Evolutionary conservation across 371 early-diverging fungal species (phyloP), one percentile per base, ranked within the genome.

Genomic region (Parasitella parasitica): DNA sequence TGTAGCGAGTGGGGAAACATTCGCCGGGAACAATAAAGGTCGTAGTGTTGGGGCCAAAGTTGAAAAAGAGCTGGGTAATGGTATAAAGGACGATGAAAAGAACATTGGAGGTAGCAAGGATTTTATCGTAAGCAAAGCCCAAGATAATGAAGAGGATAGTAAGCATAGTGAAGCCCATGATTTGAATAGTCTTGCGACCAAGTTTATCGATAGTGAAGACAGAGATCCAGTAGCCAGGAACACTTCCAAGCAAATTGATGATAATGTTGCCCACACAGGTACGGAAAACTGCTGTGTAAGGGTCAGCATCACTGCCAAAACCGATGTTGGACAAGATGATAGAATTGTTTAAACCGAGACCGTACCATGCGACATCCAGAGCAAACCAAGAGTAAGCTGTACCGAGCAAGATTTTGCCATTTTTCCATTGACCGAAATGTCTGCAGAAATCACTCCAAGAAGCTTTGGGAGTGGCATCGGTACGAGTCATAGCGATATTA

Each of bases 1-100:
- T 83, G 77, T 87, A 90, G 30, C 91, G 88, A 28, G 95, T 95
- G 13, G 95, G 94, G 83, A 89, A 95, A 51, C 85, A 82, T 78
- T 95, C 95, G 63, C 91, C 89, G 54, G 95, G 94, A 51, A 92
- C 80, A 59, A 92, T 85, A 54, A 93, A 94, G 49, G 94, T 93
- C 35, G 95, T 95, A 6, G 91, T 67, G 78, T 95, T 95, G 61
- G 95, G 93, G 46, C 78, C 76, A 58, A 61, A 92, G 82, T 95
- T 92, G 83, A 91, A 91, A 81, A 94, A 94, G 78, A 95, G 84
- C 72, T 92, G 91, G 11, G 91, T 90, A 35, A 88, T 69, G 8
- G 91, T 88, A 69, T 87, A 91, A 57, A 93, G 73, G 30, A 87
- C 78, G 48, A 92, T 76, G 75, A 93, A 93, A 20, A 85, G 75